Evolutionary conservation across 768 basidiomycete species (phyloP).

Genomic region (Suillus cothurnatus): DNA sequence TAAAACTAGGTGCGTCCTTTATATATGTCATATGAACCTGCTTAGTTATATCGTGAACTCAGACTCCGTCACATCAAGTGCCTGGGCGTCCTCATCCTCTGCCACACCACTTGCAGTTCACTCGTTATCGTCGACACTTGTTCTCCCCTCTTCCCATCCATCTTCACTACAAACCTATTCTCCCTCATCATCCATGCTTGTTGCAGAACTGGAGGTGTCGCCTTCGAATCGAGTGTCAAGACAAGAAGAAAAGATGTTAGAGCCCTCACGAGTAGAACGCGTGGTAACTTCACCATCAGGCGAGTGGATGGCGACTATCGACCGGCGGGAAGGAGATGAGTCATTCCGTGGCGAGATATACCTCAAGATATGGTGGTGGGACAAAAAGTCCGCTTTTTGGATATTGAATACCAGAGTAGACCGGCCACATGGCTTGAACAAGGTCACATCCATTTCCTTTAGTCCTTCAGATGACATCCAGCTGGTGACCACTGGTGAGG

Average conservation of each 20-base stretch:
- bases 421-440: conserved; percentile 73
- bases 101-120: conserved; percentile 77
- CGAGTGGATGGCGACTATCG: conserved; percentile 92
- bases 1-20: conserved; percentile 67
- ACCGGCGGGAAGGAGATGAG: conserved; percentile 69
- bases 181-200: conserved; percentile 63
- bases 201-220: conserved; percentile 89
- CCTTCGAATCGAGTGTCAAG: conserved; percentile 91
- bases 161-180: conserved; percentile 94
- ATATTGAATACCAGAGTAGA: conserved; percentile 88
- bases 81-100: conserved; percentile 40
- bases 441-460: conserved; percentile 70
- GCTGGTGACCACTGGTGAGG: conserved; percentile 75
- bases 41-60: conserved; percentile 11
- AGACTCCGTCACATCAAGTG: conserved; percentile 40
- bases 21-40: not conserved
- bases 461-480: conserved; percentile 49
- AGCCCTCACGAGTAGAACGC: conserved; percentile 74
- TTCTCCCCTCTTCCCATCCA: conserved; percentile 92
- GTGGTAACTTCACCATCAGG: conserved; percentile 67
- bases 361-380: conserved; percentile 93
- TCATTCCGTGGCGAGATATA: conserved; percentile 68
- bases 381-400: conserved; percentile 61
- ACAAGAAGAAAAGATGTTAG: conserved; percentile 73
- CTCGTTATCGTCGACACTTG: conserved; percentile 66